These are phyloP conservation scores for Lachancea meyersii DNA, from an alignment of 805 yeast species.

Conservation along the genomic window DNA sequence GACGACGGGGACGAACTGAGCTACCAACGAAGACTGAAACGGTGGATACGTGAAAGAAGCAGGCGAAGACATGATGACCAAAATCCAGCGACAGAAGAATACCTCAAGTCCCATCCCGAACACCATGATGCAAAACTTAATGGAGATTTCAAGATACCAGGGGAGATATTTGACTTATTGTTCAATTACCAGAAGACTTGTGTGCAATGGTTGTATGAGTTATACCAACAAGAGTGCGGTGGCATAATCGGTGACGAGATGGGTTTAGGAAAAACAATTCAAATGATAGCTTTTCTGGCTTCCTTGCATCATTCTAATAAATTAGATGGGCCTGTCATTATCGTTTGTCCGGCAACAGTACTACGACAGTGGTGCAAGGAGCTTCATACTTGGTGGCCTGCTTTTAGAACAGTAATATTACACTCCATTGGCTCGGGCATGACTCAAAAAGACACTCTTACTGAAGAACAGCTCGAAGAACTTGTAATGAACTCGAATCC, in stretches of 20 bases:
- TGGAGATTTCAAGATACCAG: conserved; percentile 70
- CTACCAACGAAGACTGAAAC: conserved; percentile 53
- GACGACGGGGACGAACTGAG: conserved; percentile 79
- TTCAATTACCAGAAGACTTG: conserved; percentile 95
- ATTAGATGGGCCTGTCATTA: conserved; percentile 67
- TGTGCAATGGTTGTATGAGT: conserved; percentile 95
- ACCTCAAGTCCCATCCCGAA: conserved; percentile 71
- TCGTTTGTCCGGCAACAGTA: conserved; percentile 96
- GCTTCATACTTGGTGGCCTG: conserved; percentile 97
- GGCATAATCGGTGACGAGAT: conserved; percentile 97
- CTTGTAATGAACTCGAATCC: conserved; percentile 35
- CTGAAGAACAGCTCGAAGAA: conserved; percentile 49
- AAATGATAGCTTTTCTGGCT: conserved; percentile 83
- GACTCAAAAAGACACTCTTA: conserved; percentile 35
- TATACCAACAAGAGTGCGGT: conserved; percentile 83
- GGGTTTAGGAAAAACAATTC: conserved; percentile 97
- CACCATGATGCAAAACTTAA: conserved; percentile 70
- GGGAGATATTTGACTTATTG: conserved; percentile 78
- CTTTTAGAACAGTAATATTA: conserved; percentile 73
- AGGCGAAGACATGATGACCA: conserved; percentile 29
- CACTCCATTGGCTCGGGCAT: conserved; percentile 93
- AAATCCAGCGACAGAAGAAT: conserved; percentile 41
- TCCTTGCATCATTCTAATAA: conserved; percentile 79
- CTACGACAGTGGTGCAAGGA: conserved; percentile 96
- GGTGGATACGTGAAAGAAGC: conserved; percentile 56